Percentiles rank a stretch among this genome's conserved stretches.
phyloP scores from a whole-genome alignment of 192 early-diverging fungal species.

The Rhizophagus clarus region DNA sequence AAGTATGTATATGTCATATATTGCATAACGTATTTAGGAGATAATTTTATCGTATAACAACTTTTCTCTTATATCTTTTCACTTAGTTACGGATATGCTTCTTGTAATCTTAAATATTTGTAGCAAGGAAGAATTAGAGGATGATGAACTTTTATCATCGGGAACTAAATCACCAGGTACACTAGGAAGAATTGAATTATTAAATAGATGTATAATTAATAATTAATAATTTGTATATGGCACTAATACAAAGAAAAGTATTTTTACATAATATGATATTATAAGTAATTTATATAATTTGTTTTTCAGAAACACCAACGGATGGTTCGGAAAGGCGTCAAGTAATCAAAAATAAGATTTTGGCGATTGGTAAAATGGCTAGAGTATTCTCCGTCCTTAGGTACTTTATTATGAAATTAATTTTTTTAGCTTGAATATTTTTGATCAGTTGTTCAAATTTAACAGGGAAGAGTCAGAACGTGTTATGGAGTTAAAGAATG shows the following conservation, averaged over 20 bases:
- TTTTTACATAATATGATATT: not conserved
- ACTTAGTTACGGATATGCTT: conserved; percentile 93
- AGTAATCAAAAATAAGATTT: conserved; percentile 85
- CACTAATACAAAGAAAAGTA: not conserved
- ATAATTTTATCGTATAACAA: not conserved
- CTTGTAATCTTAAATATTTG: conserved; percentile 93
- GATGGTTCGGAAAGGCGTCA: conserved; percentile 66
- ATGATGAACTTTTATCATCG: conserved; percentile 47
- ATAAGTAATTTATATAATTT: not conserved
- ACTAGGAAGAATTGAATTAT: not conserved
- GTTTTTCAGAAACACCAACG: conserved; percentile 20
- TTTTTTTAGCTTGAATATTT: not conserved
- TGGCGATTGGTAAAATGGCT: conserved; percentile 91
- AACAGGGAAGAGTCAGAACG: conserved; percentile 79
- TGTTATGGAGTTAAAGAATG: conserved; percentile 90
- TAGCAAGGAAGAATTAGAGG: conserved; percentile 89
- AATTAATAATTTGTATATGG: not conserved
- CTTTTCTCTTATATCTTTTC: not conserved
- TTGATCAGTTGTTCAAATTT: not conserved
- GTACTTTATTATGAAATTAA: not conserved
- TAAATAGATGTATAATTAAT: not conserved
- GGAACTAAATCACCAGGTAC: conserved; percentile 23
- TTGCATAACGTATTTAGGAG: not conserved
- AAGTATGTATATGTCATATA: conserved; percentile 52
- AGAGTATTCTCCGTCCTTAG: conserved; percentile 88